Evolutionary conservation across 352 stramenopile genomes (phyloP), one percentile per base, ranked within the genome.

Genomic region (Pythium monospermum): DNA sequence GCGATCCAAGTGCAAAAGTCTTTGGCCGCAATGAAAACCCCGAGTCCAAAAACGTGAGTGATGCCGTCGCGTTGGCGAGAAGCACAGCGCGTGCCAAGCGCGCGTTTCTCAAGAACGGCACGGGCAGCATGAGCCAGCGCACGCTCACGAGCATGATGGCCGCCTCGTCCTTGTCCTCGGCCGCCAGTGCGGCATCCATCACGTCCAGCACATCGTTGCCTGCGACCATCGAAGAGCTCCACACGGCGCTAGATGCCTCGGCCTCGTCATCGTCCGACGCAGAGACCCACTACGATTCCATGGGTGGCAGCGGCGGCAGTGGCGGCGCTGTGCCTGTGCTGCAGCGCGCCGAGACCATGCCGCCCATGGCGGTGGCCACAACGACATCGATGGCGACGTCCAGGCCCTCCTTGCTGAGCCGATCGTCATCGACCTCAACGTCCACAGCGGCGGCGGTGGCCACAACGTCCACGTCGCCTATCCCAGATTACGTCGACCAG

Each of bases 21-120:
- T 76, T 87, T 57, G 79, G 79, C 5, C 76, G 76, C 18, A 86
- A 69, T 37, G 79, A 90, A 51, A 85, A 90, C 58, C 37, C 66
- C 8, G 64, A 86, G 23, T 53, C 66, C 8, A 62, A 69, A 32
- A 67, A 85, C 45, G 62, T 87, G 6, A 55, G 61, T 23, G 79
- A 90, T 12, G 72, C 79, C 16, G 76, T 83, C 4, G 26, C 67
- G 4, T 52, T 87, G 15, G 68, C 69, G 0, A 57, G 66, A 11
- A 66, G 68, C 45, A 68, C 77, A 13, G 61, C 67, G 4, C 66
- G 69, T 3, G 79, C 79, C 33, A 87, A 87, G 33, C 64, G 73
- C 15, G 74, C 74, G 13, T 91, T 91, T 53, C 51, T 86, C 41
- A 56, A 50, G 18, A 50, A 51, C 26, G 43, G 25, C 16, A 55